phyloP scores from a whole-genome alignment of 208 protist genomes.

The Lotmaria passim region DNA sequence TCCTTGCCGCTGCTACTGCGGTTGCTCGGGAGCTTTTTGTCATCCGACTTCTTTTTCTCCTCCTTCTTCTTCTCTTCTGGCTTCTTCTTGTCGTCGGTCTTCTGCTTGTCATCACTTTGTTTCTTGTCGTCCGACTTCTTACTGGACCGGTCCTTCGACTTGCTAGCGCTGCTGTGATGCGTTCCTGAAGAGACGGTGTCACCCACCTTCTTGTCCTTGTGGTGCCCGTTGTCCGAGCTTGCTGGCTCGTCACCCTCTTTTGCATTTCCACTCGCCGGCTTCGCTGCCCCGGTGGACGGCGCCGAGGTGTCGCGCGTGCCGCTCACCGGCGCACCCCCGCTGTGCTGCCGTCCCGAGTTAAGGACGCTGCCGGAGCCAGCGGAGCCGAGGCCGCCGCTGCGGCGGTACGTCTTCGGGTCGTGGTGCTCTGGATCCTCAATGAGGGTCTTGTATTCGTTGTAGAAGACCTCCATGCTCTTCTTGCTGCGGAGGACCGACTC shows the following conservation, averaged over 20 bases:
- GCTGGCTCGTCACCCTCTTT: background rate
- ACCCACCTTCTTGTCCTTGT: conserved; percentile 1
- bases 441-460: conserved; percentile 62
- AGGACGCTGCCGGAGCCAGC: conserved; percentile 7
- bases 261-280: background rate
- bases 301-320: conserved; percentile 5
- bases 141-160: background rate
- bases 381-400: conserved; percentile 31
- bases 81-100: conserved; percentile 6
- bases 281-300: background rate
- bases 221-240: background rate
- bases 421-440: conserved; percentile 52
- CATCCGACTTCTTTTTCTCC: conserved; percentile 2
- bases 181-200: conserved; percentile 12
- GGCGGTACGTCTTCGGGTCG: conserved; percentile 61
- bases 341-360: background rate
- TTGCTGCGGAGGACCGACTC: conserved; percentile 41
- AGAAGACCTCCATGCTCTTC: conserved; percentile 66
- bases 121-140: conserved; percentile 1
- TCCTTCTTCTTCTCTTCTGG: background rate
- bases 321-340: background rate
- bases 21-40: conserved; percentile 24
- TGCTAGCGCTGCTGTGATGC: conserved; percentile 2
- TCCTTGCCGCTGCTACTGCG: conserved; percentile 22
- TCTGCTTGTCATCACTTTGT: conserved; percentile 9